Evolutionary conservation across 305 asterid species (phyloP), one percentile per base, ranked within the genome.

Genomic region (Striga hermonthica): DNA sequence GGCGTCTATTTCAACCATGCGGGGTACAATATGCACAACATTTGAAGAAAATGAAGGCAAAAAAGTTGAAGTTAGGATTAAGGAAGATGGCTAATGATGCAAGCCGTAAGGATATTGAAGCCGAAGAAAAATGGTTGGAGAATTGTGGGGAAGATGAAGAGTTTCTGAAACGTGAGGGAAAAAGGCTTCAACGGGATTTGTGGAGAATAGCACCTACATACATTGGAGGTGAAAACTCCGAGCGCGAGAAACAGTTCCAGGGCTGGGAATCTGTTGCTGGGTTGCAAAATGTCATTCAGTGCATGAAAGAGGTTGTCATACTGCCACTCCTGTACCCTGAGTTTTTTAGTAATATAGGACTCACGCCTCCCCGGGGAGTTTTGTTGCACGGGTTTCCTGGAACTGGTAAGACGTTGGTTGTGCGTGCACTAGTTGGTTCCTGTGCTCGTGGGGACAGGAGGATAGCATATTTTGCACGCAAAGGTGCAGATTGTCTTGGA

Each of bases 181-280:
- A 93, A 84, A 93, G 99, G 81, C 95, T 93, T 74, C 95, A 93
- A 63, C 84, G 99, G 70, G 99, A 93, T 84, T 79, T 93, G 73
- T 74, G 73, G 74, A 87, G 97, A 79, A 88, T 88, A 62, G 89
- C 99, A 14, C 99, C 99, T 68, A 85, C 85, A 45, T 93, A 83
- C 73, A 93, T 93, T 67, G 99, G 97, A 14, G 97, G 96, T 72
- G 70, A 86, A 64, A 84, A 77, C 71, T 65, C 80, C 41, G 83
- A 79, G 64, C 71, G 57, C 22, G 89, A 74, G 41, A 68, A 43
- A 62, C 84, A 80, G 67, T 85, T 80, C 74, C 86, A 82, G 71
- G 99, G 95, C 56, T 93, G 99, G 99, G 99, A 93, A 75, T 88
- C 97, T 48, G 95, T 93, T 73, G 99, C 97, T 68, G 99, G 99